Evolutionary conservation across 2,329 filamentous ascomycete genomes (phyloP).

Genomic region (Aspergillus sergii): DNA sequence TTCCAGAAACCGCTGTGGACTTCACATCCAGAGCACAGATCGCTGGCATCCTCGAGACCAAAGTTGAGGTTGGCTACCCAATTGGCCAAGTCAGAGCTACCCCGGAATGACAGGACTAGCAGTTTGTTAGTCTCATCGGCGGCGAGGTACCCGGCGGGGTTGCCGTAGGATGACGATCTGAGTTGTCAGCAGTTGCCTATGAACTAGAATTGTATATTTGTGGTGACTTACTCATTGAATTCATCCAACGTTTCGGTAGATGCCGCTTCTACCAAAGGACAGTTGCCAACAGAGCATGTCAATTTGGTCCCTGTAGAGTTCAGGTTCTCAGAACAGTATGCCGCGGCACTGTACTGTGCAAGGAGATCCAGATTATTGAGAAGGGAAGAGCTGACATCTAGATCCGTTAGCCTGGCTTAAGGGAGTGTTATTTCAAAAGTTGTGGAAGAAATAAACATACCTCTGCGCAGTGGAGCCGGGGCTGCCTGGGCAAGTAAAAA

Average conservation of each 20-base stretch:
- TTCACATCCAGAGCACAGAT: slow-evolving; percentile 45
- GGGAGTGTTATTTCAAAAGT: background rate
- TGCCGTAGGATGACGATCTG: slow-evolving; percentile 21
- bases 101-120: slow-evolving; percentile 41
- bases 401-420: background rate
- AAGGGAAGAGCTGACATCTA: slow-evolving; percentile 7
- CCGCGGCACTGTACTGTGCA: slow-evolving; percentile 52
- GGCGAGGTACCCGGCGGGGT: slow-evolving; percentile 52
- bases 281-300: slow-evolving; percentile 47
- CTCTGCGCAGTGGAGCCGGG: slow-evolving; percentile 9
- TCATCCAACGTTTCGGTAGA: slow-evolving; percentile 46
- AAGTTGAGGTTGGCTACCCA: slow-evolving; percentile 34
- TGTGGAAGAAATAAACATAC: background rate
- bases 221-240: slow-evolving; percentile 44
- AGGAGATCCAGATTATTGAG: slow-evolving; percentile 40
- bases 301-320: slow-evolving; percentile 43
- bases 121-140: slow-evolving; percentile 46
- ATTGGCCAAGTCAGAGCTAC: slow-evolving; percentile 31
- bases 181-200: slow-evolving; percentile 1
- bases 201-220: background rate
- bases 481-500: slow-evolving; percentile 5
- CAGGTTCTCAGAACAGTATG: slow-evolving; percentile 52
- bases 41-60: slow-evolving; percentile 26
- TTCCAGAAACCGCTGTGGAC: slow-evolving; percentile 49
- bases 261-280: slow-evolving; percentile 47